phyloP scores from a whole-genome alignment of 495 filamentous ascomycete genomes.

The Neurospora intermedia region DNA sequence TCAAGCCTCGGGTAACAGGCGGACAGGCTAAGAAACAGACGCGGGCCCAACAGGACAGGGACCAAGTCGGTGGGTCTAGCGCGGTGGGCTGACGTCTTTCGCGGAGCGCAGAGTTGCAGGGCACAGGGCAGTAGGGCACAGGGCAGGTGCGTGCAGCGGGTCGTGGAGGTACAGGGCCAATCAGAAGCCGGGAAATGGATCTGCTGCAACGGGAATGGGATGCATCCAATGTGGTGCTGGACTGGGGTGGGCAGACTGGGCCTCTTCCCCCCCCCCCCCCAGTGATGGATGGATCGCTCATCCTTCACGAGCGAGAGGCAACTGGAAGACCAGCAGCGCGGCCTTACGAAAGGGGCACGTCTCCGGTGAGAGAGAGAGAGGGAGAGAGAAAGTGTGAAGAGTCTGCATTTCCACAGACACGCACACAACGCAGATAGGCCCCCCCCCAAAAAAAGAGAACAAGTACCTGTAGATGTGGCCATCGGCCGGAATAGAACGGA shows the following conservation, averaged over 20 bases:
- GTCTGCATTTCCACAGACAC: conserved; percentile 9
- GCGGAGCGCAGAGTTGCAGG: not conserved
- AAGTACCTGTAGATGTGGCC: conserved; percentile 17
- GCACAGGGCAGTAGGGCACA: not conserved
- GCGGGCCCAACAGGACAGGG: not conserved
- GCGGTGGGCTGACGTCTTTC: conserved; percentile 17
- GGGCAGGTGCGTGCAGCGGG: conserved; percentile 1
- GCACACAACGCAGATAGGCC: conserved; percentile 8
- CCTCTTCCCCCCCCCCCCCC: not conserved
- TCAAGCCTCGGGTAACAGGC: not conserved
- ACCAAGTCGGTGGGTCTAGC: conserved; percentile 11
- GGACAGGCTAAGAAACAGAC: not conserved
- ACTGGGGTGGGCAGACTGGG: conserved; percentile 4
- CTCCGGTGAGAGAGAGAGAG: conserved; percentile 7
- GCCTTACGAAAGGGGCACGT: not conserved
- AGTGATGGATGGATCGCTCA: conserved; percentile 21
- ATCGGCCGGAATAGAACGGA: conserved; percentile 18
- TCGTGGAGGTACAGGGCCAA: conserved; percentile 11
- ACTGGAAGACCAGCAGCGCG: not conserved
- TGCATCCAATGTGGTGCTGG: conserved; percentile 6
- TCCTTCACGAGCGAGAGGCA: conserved; percentile 23
- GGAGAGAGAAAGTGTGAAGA: conserved; percentile 21
- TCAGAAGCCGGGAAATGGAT: not conserved
- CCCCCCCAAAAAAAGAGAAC: too few relatives aligned
- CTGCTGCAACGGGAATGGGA: conserved; percentile 18